Evolutionary conservation across 441 rosid genomes (phyloP).

Genomic region (Pelargonium australe): DNA sequence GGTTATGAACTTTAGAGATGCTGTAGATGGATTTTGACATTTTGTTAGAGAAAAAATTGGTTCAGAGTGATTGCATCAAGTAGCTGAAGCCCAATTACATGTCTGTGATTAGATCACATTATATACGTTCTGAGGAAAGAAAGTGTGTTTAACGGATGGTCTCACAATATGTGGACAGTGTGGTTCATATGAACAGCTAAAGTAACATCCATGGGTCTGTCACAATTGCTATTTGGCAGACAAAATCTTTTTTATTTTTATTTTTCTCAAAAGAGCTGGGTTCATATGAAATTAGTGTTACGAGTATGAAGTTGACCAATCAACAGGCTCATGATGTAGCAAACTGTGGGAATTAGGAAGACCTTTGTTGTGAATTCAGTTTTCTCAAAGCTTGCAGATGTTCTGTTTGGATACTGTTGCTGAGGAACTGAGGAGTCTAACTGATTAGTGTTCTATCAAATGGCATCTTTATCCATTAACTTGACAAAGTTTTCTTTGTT

Average conservation of each 20-base stretch:
- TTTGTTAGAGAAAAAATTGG: conserved; percentile 34
- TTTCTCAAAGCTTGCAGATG: conserved; percentile 16
- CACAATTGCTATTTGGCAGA: conserved; percentile 15
- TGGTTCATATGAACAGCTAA: conserved; percentile 26
- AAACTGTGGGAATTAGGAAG: conserved; percentile 7
- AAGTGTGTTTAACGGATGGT: conserved; percentile 12
- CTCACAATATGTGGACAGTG: conserved; percentile 21
- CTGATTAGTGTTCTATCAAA: conserved; percentile 2
- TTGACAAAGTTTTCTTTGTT: not conserved
- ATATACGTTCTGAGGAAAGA: too few species aligned
- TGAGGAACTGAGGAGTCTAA: conserved; percentile 19
- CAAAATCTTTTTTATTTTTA: not conserved
- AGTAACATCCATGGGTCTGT: conserved; percentile 20
- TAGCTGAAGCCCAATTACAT: conserved; percentile 43
- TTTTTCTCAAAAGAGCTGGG: conserved; percentile 17
- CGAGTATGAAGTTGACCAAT: not conserved
- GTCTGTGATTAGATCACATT: conserved; percentile 24
- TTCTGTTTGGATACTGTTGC: conserved; percentile 18
- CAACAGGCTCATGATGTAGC: not conserved
- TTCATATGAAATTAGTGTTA: conserved; percentile 9
- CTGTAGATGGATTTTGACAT: conserved; percentile 32
- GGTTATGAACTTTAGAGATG: conserved; percentile 43
- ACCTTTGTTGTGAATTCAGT: conserved; percentile 13
- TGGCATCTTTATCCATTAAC: not conserved
- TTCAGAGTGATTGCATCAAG: conserved; percentile 42